Evolutionary conservation across 176 grass and related monocot species (phyloP).

Genomic region (Puccinellia tenuiflora): DNA sequence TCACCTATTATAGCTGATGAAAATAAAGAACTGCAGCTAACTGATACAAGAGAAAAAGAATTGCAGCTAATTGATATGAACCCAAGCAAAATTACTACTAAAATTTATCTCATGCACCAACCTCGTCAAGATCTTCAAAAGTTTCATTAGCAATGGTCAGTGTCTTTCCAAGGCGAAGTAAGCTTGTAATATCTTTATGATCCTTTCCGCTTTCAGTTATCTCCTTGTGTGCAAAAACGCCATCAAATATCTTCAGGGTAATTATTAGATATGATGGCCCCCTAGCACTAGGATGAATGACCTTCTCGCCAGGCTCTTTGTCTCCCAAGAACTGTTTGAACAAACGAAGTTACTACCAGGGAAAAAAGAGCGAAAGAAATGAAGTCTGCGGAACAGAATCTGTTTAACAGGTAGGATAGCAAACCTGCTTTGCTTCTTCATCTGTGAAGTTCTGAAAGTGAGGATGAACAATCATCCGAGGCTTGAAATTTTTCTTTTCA

Average conservation of each 20-base stretch:
- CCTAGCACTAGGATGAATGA: constrained; percentile 81
- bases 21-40: not conserved
- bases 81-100: not conserved
- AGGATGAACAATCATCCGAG: constrained; percentile 97
- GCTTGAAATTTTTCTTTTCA: constrained; percentile 87
- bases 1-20: not conserved
- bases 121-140: constrained; percentile 99
- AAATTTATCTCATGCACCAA: constrained; percentile 23
- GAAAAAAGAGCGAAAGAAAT: not conserved
- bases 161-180: constrained; percentile 92
- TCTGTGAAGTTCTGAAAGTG: constrained; percentile 88
- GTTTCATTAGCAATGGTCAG: constrained; percentile 81
- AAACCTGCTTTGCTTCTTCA: constrained; percentile 94
- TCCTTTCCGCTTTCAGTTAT: constrained; percentile 93
- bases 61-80: not conserved
- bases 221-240: constrained; percentile 86
- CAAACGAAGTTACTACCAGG: not conserved
- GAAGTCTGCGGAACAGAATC: not conserved
- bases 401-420: not conserved
- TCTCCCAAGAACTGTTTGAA: constrained; percentile 71
- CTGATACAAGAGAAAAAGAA: not conserved
- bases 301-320: constrained; percentile 85
- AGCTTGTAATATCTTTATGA: constrained; percentile 92
- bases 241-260: constrained; percentile 89
- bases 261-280: constrained; percentile 84